Evolutionary conservation across 306 rosid genomes (phyloP).

Genomic region (Quercus robur): DNA sequence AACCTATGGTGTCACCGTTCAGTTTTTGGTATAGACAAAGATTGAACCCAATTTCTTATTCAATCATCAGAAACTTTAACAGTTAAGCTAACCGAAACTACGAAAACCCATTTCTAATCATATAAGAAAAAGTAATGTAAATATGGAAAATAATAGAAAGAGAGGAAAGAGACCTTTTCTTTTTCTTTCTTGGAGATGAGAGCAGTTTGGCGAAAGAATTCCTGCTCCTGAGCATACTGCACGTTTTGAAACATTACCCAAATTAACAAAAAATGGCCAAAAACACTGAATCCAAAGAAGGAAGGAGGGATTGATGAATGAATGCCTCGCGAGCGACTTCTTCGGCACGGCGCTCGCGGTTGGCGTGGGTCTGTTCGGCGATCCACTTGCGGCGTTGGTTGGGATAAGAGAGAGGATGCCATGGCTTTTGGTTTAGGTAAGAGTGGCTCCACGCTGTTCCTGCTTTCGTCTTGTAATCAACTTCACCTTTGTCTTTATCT

Average conservation of each 20-base stretch:
- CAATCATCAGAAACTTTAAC: fast-evolving
- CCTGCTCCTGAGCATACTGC: constrained; percentile 95
- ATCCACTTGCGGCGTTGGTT: constrained; percentile 99
- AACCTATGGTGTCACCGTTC: too few relatives aligned
- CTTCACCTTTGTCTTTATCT: constrained; percentile 55
- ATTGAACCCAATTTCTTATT: too few relatives aligned
- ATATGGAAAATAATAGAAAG: background rate
- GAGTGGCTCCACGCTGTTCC: constrained; percentile 99
- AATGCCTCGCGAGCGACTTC: constrained; percentile 89
- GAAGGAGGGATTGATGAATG: too few relatives aligned
- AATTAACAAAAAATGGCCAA: too few relatives aligned
- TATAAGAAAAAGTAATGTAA: too few relatives aligned
- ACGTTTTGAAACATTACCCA: background rate
- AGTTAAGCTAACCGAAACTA: fast-evolving
- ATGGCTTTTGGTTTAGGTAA: constrained; percentile 89
- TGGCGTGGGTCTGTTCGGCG: constrained; percentile 85
- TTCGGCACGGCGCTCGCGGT: constrained; percentile 55
- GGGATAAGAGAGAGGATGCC: constrained; percentile 99
- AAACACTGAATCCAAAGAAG: too few relatives aligned
- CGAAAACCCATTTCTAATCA: too few relatives aligned
- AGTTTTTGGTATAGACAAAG: fast-evolving
- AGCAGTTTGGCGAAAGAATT: constrained; percentile 76
- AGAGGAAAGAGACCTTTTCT: constrained; percentile 56
- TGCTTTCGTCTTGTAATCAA: constrained; percentile 75
- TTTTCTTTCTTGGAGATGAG: constrained; percentile 83